Conservation (phyloP, 306 rosid genomes). For the Erythrophleum fordii region DNA sequence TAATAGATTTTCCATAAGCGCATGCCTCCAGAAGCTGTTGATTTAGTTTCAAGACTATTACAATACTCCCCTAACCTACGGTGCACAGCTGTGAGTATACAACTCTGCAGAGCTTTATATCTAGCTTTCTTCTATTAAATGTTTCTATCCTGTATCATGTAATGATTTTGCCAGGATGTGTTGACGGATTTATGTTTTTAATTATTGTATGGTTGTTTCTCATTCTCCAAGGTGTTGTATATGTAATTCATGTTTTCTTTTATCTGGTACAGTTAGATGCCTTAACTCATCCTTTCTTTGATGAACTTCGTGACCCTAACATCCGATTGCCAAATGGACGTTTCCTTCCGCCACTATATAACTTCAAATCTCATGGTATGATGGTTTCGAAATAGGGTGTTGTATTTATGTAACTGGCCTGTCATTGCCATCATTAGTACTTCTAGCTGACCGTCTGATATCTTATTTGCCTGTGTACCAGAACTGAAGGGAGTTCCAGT, state of each 20-base stretch:
- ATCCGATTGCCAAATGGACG: slow-evolving; percentile 95
- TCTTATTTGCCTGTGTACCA: slow-evolving; percentile 36
- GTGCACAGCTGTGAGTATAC: slow-evolving; percentile 81
- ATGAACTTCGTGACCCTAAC: slow-evolving; percentile 85
- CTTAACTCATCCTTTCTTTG: slow-evolving; percentile 89
- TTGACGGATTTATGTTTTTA: slow-evolving; percentile 20
- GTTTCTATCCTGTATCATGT: not conserved
- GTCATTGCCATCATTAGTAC: not conserved
- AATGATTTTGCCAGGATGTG: not conserved
- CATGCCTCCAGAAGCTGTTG: slow-evolving; percentile 99
- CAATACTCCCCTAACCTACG: slow-evolving; percentile 96
- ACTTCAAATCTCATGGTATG: slow-evolving; percentile 92
- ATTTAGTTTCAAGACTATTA: slow-evolving; percentile 89
- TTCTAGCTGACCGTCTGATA: slow-evolving; percentile 27
- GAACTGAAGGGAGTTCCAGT: slow-evolving; percentile 86
- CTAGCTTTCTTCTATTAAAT: not conserved
- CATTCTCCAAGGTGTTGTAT: not conserved
- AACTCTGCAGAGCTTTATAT: not conserved
- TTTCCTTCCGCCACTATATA: slow-evolving; percentile 90
- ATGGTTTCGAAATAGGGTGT: slow-evolving; percentile 5
- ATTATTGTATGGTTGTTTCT: slow-evolving; percentile 4
- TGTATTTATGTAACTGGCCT: not conserved
- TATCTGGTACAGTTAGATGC: slow-evolving; percentile 76
- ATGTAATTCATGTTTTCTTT: slow-evolving; percentile 10
- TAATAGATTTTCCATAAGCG: slow-evolving; percentile 90